Base-by-base conservation (phyloP, 352 stramenopile genomes). In the Phytophthora multivora region DNA sequence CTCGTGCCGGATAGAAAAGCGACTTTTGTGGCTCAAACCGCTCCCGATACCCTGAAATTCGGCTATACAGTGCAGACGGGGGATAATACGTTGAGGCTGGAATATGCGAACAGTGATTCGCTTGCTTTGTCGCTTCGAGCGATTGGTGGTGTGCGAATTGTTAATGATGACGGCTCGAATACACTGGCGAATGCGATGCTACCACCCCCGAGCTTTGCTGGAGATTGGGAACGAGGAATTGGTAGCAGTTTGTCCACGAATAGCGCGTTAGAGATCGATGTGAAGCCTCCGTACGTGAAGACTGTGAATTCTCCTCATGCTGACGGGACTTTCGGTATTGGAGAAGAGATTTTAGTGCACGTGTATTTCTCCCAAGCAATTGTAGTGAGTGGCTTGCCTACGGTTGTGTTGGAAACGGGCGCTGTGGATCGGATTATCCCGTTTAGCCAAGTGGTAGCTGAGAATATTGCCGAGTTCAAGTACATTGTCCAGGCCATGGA, bases 401-500 rank as follows among this genome's bases (percentile, higher is more conserved):
- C 77, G 5, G 50, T 93, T 25, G 75, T 91, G 4, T 60, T 93
- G 4, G 80, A 88, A 30, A 93, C 84, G 0, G 82, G 84, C 1
- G 39, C 75, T 31, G 73, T 91, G 11, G 75, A 88, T 60, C 81
- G 81, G 15, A 87, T 83, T 41, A 67, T 86, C 7, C 72, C 76
- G 9, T 88, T 91, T 31, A 65, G 46, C 3, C 78, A 77, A 33
- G 78, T 86, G 2, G 50, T 87, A 0, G 64, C 69, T n/a, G 67
- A 65, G 0, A 79, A 64, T 23, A 77, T 88, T 28, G 68, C 73
- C 0, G 71, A 89, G 59, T 96, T 96, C 25, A 69, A 63, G 13
- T 96, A 96, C 60, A 72, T 83, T 10, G 82, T 94, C 0, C 83
- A 92, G 19, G 51, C 79, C 7, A 85, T 76, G 33, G 88, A 96